Evolutionary conservation across 768 basidiomycete genomes (phyloP).

Genomic region (Termitomyces sp.): DNA sequence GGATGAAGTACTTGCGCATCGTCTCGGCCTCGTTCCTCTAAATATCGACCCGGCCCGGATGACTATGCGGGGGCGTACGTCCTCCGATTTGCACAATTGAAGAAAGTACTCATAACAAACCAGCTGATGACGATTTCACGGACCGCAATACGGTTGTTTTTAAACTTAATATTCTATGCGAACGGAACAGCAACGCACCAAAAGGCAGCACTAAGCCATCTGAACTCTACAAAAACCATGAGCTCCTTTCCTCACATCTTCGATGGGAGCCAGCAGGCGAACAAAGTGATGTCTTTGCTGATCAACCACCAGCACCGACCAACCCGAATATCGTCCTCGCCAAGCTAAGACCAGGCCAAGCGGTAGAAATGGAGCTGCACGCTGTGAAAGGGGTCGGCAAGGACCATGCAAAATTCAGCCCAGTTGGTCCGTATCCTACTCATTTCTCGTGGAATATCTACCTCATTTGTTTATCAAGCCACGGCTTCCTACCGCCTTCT

Average conservation of each 20-base stretch:
- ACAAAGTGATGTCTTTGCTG: slow-evolving; percentile 59
- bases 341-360: slow-evolving; percentile 90
- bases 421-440: slow-evolving; percentile 64
- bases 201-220: slow-evolving; percentile 52
- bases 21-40: slow-evolving; percentile 89
- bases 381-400: slow-evolving; percentile 91
- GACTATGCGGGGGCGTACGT: slow-evolving; percentile 44
- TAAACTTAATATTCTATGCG: slow-evolving; percentile 63
- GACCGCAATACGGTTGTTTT: slow-evolving; percentile 94
- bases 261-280: slow-evolving; percentile 82
- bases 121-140: slow-evolving; percentile 57
- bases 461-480: slow-evolving; percentile 41
- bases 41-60: slow-evolving; percentile 79
- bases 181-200: slow-evolving; percentile 52
- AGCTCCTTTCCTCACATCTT: slow-evolving; percentile 64
- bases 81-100: not conserved
- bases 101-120: slow-evolving; percentile 17
- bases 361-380: slow-evolving; percentile 80
- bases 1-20: slow-evolving; percentile 90
- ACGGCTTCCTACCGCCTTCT: slow-evolving; percentile 94
- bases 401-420: slow-evolving; percentile 95
- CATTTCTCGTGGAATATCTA: not conserved
- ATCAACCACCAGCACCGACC: slow-evolving; percentile 56
- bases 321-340: slow-evolving; percentile 84
- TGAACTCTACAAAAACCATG: slow-evolving; percentile 69